Conservation (phyloP, 2,329 filamentous ascomycete genomes). For the Cadophora gregata region DNA sequence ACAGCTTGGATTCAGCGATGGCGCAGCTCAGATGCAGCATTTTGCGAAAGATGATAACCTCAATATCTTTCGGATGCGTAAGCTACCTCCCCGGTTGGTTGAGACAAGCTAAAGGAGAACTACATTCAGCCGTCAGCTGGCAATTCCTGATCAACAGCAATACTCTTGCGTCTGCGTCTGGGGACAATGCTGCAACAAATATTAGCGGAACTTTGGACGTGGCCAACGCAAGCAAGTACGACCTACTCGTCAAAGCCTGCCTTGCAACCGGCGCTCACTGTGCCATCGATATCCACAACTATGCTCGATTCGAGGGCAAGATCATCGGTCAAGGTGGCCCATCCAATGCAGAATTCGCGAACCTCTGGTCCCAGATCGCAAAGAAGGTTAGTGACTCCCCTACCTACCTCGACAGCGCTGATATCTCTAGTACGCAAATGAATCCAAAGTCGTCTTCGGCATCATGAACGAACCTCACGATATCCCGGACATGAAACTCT, state of each 20-base stretch:
- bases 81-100: not conserved
- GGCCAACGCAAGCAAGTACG: conserved; percentile 57
- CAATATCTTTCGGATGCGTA: conserved; percentile 61
- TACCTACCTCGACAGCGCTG: not conserved
- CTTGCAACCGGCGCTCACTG: conserved; percentile 61
- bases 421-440: conserved; percentile 53
- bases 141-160: conserved; percentile 62
- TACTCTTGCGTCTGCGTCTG: not conserved
- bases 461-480: conserved; percentile 73
- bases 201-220: conserved; percentile 56
- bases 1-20: conserved; percentile 30
- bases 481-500: conserved; percentile 53
- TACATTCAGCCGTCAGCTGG: conserved; percentile 54
- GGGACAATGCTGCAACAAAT: not conserved
- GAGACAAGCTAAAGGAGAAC: not conserved
- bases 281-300: conserved; percentile 65
- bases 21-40: conserved; percentile 36
- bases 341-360: conserved; percentile 60
- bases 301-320: conserved; percentile 63
- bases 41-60: conserved; percentile 55
- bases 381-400: conserved; percentile 42
- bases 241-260: conserved; percentile 62
- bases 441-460: conserved; percentile 65
- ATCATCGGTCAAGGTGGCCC: conserved; percentile 72
- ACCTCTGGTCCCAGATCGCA: conserved; percentile 64